phyloP scores from a whole-genome alignment of 345 rosid species.

The Syzygium aromaticum region DNA sequence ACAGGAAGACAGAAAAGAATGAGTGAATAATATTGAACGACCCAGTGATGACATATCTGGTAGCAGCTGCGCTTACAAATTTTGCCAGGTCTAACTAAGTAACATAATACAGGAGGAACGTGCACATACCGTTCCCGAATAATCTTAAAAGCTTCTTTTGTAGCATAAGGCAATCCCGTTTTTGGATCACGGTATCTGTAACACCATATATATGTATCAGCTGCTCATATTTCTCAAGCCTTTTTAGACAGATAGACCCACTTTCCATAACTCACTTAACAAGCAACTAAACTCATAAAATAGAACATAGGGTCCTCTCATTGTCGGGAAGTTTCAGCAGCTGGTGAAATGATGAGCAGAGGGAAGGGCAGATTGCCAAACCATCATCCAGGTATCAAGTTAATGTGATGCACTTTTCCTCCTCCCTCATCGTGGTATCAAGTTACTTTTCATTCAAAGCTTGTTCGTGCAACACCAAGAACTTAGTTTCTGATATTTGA shows the following conservation, averaged over 20 bases:
- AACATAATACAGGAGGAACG: neutral
- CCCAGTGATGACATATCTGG: neutral
- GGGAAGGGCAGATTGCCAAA: neutral
- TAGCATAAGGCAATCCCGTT: conserved; percentile 86
- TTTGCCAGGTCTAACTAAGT: neutral
- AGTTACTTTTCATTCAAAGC: neutral
- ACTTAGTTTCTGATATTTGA: neutral
- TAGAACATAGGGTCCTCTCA: neutral
- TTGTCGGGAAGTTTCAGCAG: neutral
- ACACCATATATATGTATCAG: conserved; percentile 7
- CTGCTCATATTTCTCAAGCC: neutral
- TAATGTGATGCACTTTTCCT: neutral
- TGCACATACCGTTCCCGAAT: conserved; percentile 57
- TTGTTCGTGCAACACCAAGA: neutral
- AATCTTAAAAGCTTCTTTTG: conserved; percentile 76
- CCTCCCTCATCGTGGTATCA: neutral
- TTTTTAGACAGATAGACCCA: neutral
- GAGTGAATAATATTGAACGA: neutral
- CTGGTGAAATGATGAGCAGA: neutral
- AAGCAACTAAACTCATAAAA: neutral
- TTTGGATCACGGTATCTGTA: conserved; percentile 87
- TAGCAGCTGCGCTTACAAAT: neutral
- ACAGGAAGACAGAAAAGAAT: neutral
- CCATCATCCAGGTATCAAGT: neutral
- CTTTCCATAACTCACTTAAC: neutral